Conservation (phyloP, 805 yeast genomes). For the Clavispora fructus region DNA sequence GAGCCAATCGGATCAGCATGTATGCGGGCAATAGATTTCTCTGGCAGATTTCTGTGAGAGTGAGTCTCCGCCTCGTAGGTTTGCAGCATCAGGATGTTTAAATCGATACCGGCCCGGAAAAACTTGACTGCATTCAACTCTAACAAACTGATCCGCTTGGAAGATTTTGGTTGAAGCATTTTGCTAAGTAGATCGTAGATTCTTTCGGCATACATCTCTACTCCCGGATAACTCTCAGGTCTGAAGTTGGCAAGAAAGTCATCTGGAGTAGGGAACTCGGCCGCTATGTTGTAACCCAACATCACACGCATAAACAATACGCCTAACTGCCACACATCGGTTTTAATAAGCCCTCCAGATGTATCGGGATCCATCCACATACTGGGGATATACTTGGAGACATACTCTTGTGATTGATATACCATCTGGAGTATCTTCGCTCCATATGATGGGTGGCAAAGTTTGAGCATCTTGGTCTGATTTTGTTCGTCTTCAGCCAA, state of each 20-base stretch:
- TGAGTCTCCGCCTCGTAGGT: background rate
- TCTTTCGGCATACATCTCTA: constrained; percentile 60
- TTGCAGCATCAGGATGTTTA: background rate
- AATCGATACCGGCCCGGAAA: constrained; percentile 55
- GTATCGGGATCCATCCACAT: constrained; percentile 84
- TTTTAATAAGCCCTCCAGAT: constrained; percentile 48
- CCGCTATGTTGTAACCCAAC: constrained; percentile 51
- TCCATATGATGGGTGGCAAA: constrained; percentile 54
- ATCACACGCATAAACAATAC: constrained; percentile 50
- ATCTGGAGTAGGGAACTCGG: constrained; percentile 49
- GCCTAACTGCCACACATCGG: constrained; percentile 94
- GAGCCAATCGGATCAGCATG: constrained; percentile 8
- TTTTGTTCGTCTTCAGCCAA: constrained; percentile 33
- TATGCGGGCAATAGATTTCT: background rate
- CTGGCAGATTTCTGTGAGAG: background rate
- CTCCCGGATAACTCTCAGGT: constrained; percentile 41
- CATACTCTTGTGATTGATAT: constrained; percentile 6
- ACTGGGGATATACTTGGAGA: constrained; percentile 18
- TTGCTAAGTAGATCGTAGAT: constrained; percentile 61
- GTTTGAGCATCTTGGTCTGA: constrained; percentile 40
- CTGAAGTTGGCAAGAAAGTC: constrained; percentile 24
- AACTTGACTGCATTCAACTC: constrained; percentile 83
- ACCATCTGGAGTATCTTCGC: constrained; percentile 24
- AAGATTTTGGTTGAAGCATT: constrained; percentile 60
- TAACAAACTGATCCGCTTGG: constrained; percentile 74